These are phyloP conservation scores for Malus orientalis DNA, from an alignment of 306 rosid species.

Conservation along the genomic window DNA sequence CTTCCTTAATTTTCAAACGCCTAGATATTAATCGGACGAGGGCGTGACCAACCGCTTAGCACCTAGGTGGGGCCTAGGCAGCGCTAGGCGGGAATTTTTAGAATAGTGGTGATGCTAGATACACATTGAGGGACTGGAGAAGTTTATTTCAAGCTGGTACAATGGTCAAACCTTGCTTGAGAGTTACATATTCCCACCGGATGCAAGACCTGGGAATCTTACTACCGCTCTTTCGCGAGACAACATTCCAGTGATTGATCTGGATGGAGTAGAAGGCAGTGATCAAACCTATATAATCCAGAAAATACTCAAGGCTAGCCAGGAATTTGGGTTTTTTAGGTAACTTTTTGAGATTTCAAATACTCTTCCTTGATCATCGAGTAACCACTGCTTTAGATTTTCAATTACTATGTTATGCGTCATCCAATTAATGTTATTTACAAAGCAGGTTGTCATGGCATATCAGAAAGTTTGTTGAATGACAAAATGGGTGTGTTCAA, in stretches of 20 bases:
- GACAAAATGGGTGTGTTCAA: conserved; percentile 6
- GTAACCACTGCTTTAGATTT: too few species aligned
- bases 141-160: not conserved
- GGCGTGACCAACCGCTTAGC: too few species aligned
- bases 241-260: not conserved
- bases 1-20: too few species aligned
- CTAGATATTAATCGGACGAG: too few species aligned
- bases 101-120: not conserved
- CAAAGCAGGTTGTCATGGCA: conserved; percentile 7
- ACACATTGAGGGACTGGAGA: conserved; percentile 2
- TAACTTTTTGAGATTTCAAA: not conserved
- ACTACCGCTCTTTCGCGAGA: not conserved
- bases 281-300: not conserved
- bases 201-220: conserved; percentile 1
- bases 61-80: too few species aligned
- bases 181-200: conserved; percentile 6
- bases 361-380: not conserved
- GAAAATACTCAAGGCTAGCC: conserved; percentile 9
- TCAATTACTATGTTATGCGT: too few species aligned
- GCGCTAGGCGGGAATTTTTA: too few species aligned
- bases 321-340: conserved; percentile 16
- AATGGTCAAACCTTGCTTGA: not conserved
- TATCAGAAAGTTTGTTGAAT: not conserved
- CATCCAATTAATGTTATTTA: not conserved
- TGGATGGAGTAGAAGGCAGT: too few species aligned